Evolutionary conservation across 179 eudicot species (phyloP), one percentile per base, ranked within the genome.

Genomic region (Spergularia azorica): DNA sequence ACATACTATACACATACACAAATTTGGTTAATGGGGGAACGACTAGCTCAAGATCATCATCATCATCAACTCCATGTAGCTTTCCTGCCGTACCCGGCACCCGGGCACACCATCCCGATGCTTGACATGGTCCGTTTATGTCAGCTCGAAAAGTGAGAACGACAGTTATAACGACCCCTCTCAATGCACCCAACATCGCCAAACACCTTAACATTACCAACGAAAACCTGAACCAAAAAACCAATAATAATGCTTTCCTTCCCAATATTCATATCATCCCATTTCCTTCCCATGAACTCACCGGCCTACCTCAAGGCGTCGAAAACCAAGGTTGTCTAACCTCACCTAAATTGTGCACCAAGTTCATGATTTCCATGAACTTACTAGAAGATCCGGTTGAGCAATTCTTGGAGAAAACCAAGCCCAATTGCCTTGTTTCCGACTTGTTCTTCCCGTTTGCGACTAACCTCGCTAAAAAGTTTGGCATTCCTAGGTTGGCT

Each of bases 101-200:
- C 70, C 4, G 70, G 70, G 2, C 70, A 66, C 70, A 66, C 70
- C 26, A 66, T 66, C 18, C 70, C 70, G 15, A 39, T 66, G 48
- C 50, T 66, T 0, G 70, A 66, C 52, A 66, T 21, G 52, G 70
- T 66, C 7, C 70, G 70, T 51, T 66, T 14, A 16, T 66, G 7
- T 21, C 9, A 21, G 50, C 48, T 8, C 70, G 70, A 5, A 10
- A 14, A 16, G 13, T 66, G 1, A 39, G 16, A 38, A 66, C 70
- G 11, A 66, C 70, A 0, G 12, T 66, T 18, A 66, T 66, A 16
- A 39, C 70, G 6, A 66, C 70, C 13, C 52, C 70, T 43, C 41
- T 43, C 1, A 66, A 66, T 16, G 70, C 70, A 6, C 70, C 70
- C 6, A 43, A 66, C 41, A 13, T 66, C 20, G 26, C 70, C 1